Base-by-base conservation (phyloP, 495 filamentous ascomycete species). In the Tuber brumale region DNA sequence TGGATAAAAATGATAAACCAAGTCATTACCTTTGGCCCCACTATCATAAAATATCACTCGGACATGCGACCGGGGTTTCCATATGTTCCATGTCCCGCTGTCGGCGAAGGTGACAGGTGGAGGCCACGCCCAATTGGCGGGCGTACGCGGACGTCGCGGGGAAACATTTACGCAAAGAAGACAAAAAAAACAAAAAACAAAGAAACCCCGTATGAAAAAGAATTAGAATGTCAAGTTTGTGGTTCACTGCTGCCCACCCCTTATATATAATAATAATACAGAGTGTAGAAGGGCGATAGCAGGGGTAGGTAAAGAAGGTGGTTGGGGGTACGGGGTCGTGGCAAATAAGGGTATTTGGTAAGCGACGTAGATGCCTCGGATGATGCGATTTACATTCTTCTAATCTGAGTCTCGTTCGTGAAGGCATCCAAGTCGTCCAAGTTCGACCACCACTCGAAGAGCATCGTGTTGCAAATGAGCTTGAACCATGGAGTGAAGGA, bases 401-500 rank as follows among this genome's bases (percentile, higher is more conserved):
- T 89, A 77, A 99, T 98, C 81, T 92, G 86, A 83, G 88, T 91
- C 86, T 98, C 94, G 78, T 91, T 90, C 85, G 87, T 89, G 86
- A 95, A 97, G 85, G 92, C 91, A 73, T 97, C 93, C 78, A 98
- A 85, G 9, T 91, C 88, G 76, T 94, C 91, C 45, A 98, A 89
- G 84, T 94, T 91, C 81, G 90, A 89, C 95, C 95, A 99, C 95
- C 95, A 99, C 84, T 98, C 94, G 81, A 96, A 98, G 69, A 99
- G 89, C 94, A 98, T 92, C 72, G 93, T 94, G 80, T 97, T 85
- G 87, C 96, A 99, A 83, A 99, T 98, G 79, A 99, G 90, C 88
- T 97, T 97, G 87, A 99, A 99, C 95, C 95, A 99, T 1, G 95
- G 95, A 10, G 95, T 99, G 84, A 98, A 99, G 80, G 88, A 91